Conservation (phyloP, 2,329 filamentous ascomycete genomes). For the Trichoderma semiorbis region DNA sequence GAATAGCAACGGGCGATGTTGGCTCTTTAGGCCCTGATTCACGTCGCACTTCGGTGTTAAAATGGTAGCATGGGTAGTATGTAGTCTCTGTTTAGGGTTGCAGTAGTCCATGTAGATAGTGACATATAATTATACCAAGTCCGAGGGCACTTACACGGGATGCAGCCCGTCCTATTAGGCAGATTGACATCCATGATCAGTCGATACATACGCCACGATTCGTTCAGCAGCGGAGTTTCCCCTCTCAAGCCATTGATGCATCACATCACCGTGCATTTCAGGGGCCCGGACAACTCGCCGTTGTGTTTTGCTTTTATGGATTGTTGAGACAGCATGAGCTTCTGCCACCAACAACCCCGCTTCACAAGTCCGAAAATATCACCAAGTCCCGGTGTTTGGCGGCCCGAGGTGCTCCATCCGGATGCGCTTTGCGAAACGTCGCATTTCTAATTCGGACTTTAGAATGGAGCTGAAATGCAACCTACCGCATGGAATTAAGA, state of each 20-base stretch:
- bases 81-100: background rate
- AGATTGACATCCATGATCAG: background rate
- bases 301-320: background rate
- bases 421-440: background rate
- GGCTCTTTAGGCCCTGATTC: background rate
- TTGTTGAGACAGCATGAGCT: background rate
- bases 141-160: background rate
- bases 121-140: background rate
- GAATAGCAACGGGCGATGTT: background rate
- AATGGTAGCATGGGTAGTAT: background rate
- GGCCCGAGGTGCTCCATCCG: background rate
- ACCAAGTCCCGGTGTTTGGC: background rate
- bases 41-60: background rate
- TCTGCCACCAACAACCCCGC: background rate
- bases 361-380: background rate
- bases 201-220: background rate
- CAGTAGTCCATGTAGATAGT: background rate
- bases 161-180: background rate
- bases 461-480: background rate
- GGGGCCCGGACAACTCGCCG: background rate
- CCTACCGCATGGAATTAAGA: slow-evolving; percentile 2
- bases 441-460: slow-evolving; percentile 7
- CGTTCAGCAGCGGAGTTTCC: background rate
- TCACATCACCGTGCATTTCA: background rate
- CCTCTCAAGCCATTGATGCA: background rate